phyloP scores from a whole-genome alignment of 352 stramenopile genomes.

The Globisporangium sylvaticum region DNA sequence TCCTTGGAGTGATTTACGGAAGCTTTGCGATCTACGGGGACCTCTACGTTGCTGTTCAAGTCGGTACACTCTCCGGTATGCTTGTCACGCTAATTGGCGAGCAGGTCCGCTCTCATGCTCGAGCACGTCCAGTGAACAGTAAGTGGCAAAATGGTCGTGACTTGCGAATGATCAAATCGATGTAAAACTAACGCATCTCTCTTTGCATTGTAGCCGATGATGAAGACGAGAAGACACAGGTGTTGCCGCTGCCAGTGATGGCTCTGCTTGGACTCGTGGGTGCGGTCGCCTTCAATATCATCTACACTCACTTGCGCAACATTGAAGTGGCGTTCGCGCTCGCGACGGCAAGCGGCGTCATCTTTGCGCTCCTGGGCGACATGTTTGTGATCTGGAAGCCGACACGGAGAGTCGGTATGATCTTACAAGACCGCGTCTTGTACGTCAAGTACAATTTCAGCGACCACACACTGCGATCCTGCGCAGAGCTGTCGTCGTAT shows the following conservation, averaged over 20 bases:
- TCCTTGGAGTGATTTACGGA: conserved; percentile 85
- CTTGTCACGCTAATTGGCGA: conserved; percentile 77
- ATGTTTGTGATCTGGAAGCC: conserved; percentile 87
- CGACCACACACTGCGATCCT: conserved; percentile 48
- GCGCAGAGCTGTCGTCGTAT: conserved; percentile 52
- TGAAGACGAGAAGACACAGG: conserved; percentile 54
- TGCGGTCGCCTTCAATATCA: conserved; percentile 83
- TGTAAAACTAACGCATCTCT: conserved; percentile 1
- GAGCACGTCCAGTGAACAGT: conserved; percentile 41
- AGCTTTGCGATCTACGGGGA: conserved; percentile 84
- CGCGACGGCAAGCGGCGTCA: conserved; percentile 68
- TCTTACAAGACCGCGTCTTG: conserved; percentile 74
- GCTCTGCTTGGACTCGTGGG: conserved; percentile 69
- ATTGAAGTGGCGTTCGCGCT: conserved; percentile 83
- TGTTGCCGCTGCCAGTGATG: conserved; percentile 82
- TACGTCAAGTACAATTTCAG: conserved; percentile 58
- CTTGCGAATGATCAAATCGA: background rate
- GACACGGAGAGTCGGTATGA: conserved; percentile 71
- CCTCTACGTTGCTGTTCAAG: conserved; percentile 75
- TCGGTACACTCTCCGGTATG: conserved; percentile 78
- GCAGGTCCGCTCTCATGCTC: conserved; percentile 55
- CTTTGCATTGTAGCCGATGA: conserved; percentile 22
- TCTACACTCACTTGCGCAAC: conserved; percentile 78
- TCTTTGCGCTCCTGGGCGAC: conserved; percentile 73
- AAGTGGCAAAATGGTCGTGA: conserved; percentile 7